Conservation (phyloP, 2,329 filamentous ascomycete species). For the Dactylonectria estremocensis region DNA sequence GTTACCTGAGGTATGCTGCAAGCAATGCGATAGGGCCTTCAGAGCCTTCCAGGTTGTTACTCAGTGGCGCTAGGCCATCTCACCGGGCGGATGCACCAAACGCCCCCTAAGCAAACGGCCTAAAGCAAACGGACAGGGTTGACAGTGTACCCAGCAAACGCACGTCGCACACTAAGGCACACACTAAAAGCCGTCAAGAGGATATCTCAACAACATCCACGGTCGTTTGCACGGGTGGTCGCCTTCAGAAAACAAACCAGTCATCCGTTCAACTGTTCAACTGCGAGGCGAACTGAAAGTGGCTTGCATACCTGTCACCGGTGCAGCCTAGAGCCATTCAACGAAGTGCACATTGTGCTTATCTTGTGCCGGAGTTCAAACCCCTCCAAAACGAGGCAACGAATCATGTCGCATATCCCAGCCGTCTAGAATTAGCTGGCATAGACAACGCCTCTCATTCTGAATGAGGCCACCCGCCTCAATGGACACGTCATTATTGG, state of each 20-base stretch:
- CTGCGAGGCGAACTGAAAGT: neutral
- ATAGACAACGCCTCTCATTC: neutral
- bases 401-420: constrained; percentile 16
- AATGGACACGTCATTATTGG: constrained; percentile 2
- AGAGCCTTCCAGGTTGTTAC: too few relatives aligned
- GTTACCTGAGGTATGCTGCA: too few relatives aligned
- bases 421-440: constrained; percentile 1
- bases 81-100: too few relatives aligned
- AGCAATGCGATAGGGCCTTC: too few relatives aligned
- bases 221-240: neutral
- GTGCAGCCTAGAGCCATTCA: neutral
- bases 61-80: too few relatives aligned
- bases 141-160: too few relatives aligned
- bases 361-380: neutral
- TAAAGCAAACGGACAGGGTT: too few relatives aligned
- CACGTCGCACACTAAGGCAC: neutral
- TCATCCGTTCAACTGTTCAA: neutral
- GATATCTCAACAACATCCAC: neutral
- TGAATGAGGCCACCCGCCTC: constrained; percentile 18
- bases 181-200: neutral
- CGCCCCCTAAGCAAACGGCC: too few relatives aligned
- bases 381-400: constrained; percentile 15
- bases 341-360: neutral
- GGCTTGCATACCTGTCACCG: neutral
- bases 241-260: neutral